Evolutionary conservation across 1,284 basidiomycete species (phyloP).

Genomic region (Pterulicium gracile): DNA sequence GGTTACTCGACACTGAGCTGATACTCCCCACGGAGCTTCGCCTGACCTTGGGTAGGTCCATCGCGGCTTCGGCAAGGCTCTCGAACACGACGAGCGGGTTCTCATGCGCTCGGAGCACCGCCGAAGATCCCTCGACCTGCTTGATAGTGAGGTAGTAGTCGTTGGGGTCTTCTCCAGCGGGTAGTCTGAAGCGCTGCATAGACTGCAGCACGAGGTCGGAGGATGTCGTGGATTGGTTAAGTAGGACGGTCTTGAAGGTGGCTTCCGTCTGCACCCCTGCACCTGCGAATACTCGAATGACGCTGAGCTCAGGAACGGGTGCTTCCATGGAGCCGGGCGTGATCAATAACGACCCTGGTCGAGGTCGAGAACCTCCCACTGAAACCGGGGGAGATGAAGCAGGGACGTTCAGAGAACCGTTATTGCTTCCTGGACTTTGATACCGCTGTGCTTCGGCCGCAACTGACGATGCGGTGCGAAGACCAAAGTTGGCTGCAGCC

Average conservation of each 20-base stretch:
- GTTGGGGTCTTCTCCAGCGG: slow-evolving; percentile 46
- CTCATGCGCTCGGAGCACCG: slow-evolving; percentile 60
- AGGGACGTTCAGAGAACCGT: slow-evolving; percentile 29
- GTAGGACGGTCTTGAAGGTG: slow-evolving; percentile 94
- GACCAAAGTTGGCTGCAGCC: slow-evolving; percentile 44
- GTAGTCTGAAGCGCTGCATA: slow-evolving; percentile 84
- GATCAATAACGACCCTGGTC: slow-evolving; percentile 67
- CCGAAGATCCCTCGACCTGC: slow-evolving; percentile 79
- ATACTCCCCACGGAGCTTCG: slow-evolving; percentile 90
- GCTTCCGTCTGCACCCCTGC: slow-evolving; percentile 82
- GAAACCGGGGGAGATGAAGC: slow-evolving; percentile 29
- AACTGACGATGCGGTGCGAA: slow-evolving; percentile 52
- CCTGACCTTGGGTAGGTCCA: slow-evolving; percentile 80
- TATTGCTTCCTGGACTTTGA: slow-evolving; percentile 18
- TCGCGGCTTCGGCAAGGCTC: slow-evolving; percentile 65
- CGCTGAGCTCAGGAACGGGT: slow-evolving; percentile 79
- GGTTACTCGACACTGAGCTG: slow-evolving; percentile 81
- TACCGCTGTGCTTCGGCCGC: slow-evolving; percentile 34
- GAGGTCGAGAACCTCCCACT: slow-evolving; percentile 29
- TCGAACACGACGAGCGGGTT: slow-evolving; percentile 85
- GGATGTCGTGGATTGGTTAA: slow-evolving; percentile 80
- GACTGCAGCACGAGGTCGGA: slow-evolving; percentile 84
- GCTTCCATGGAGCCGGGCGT: slow-evolving; percentile 46
- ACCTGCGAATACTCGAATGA: slow-evolving; percentile 92
- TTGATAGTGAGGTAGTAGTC: slow-evolving; percentile 91